These are phyloP conservation scores for Didymellaceae sp. DNA, from an alignment of 2,329 filamentous ascomycete genomes.

Conservation along the genomic window DNA sequence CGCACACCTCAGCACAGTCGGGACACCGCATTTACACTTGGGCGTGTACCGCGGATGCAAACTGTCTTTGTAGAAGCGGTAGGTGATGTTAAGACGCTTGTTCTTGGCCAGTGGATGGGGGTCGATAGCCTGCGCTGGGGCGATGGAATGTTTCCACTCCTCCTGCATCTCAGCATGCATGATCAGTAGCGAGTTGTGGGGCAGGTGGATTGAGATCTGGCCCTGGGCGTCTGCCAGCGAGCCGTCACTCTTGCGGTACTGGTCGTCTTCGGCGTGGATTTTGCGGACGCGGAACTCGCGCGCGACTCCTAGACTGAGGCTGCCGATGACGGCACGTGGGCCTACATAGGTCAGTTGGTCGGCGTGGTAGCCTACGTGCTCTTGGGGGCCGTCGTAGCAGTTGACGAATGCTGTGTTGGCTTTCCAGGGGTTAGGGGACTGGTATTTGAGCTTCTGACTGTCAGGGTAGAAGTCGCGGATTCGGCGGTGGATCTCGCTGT, in stretches of 20 bases:
- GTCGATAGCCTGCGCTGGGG: constrained; percentile 75
- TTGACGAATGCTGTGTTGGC: constrained; percentile 96
- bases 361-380: constrained; percentile 90
- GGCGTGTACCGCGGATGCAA: constrained; percentile 82
- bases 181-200: constrained; percentile 89
- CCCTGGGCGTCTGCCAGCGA: constrained; percentile 69
- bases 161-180: constrained; percentile 99
- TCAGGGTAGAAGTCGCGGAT: constrained; percentile 72
- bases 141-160: constrained; percentile 90
- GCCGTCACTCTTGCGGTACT: constrained; percentile 46
- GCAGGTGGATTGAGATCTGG: constrained; percentile 90
- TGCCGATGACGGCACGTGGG: constrained; percentile 86
- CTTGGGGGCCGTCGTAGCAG: constrained; percentile 81
- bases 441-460: constrained; percentile 76
- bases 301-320: constrained; percentile 87
- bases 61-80: constrained; percentile 79
- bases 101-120: constrained; percentile 84
- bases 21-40: constrained; percentile 75
- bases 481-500: constrained; percentile 74
- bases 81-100: constrained; percentile 90
- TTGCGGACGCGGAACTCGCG: constrained; percentile 88
- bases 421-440: constrained; percentile 74
- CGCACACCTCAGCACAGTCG: constrained; percentile 75
- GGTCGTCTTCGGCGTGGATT: constrained; percentile 67
- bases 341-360: constrained; percentile 95